phyloP scores from a whole-genome alignment of 768 basidiomycete genomes.

The Lentinus tigrinus region DNA sequence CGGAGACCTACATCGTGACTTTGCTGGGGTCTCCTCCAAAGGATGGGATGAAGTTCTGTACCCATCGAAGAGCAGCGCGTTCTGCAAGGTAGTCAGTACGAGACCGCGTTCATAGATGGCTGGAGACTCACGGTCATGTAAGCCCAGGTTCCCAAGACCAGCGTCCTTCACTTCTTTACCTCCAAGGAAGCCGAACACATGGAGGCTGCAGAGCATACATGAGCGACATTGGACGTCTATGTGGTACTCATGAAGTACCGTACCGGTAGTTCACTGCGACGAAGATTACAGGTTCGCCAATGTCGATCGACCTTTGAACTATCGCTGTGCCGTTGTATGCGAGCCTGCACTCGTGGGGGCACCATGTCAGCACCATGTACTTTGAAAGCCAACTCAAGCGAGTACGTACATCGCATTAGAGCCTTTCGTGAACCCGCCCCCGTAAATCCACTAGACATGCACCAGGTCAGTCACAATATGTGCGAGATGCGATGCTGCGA shows the following conservation, averaged over 20 bases:
- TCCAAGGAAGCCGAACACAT: slow-evolving; percentile 42
- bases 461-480: too few species aligned
- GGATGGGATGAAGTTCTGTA: slow-evolving; percentile 35
- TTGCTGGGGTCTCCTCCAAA: slow-evolving; percentile 45
- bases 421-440: slow-evolving; percentile 20
- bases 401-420: slow-evolving; percentile 8
- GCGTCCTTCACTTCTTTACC: slow-evolving; percentile 39
- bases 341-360: not conserved
- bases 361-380: not conserved
- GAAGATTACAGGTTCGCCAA: slow-evolving; percentile 47
- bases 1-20: slow-evolving; percentile 43
- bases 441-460: slow-evolving; percentile 49
- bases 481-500: too few species aligned
- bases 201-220: not conserved
- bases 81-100: slow-evolving; percentile 16
- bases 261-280: slow-evolving; percentile 58
- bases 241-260: not conserved
- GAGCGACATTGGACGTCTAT: not conserved
- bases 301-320: slow-evolving; percentile 37
- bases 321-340: slow-evolving; percentile 8
- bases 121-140: slow-evolving; percentile 44
- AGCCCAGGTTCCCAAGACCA: slow-evolving; percentile 46
- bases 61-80: slow-evolving; percentile 43
- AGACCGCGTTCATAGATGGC: not conserved
- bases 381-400: not conserved